Percentiles rank a stretch among this genome's conserved stretches.
Evolutionary conservation across 2,329 filamentous ascomycete species (phyloP).

Genomic region (Fusarium sp.): DNA sequence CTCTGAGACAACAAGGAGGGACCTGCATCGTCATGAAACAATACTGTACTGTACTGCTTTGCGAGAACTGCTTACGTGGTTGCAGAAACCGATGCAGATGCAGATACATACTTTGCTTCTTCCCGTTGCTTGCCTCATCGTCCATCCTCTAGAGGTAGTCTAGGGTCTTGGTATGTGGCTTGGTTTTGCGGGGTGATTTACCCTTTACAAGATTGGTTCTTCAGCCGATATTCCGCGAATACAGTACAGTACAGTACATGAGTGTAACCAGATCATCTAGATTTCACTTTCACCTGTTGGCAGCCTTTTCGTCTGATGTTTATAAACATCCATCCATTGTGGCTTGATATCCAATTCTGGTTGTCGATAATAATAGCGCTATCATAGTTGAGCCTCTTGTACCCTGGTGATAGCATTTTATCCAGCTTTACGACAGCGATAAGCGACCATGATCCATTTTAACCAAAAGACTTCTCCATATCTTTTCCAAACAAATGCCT

Average conservation of each 20-base stretch:
- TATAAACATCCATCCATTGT: neutral
- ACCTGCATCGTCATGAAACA: slow-evolving; percentile 33
- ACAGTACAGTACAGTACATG: neutral
- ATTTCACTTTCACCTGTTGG: neutral
- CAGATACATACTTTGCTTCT: slow-evolving; percentile 30
- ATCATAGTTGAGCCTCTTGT: neutral
- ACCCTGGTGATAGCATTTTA: neutral
- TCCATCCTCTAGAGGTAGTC: neutral
- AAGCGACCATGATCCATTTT: slow-evolving; percentile 27
- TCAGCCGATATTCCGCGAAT: slow-evolving; percentile 5
- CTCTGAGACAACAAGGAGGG: slow-evolving; percentile 3
- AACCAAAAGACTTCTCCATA: slow-evolving; percentile 4
- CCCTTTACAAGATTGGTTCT: slow-evolving; percentile 19
- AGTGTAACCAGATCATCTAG: neutral
- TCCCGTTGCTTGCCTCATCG: slow-evolving; percentile 5
- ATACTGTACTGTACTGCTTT: slow-evolving; percentile 2
- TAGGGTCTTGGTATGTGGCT: slow-evolving; percentile 1
- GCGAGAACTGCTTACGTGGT: slow-evolving; percentile 25
- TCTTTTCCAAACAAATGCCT: neutral
- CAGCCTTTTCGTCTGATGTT: neutral
- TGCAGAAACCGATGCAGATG: slow-evolving; percentile 1
- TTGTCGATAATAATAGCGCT: slow-evolving; percentile 1
- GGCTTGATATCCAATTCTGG: neutral
- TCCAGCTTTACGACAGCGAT: slow-evolving; percentile 17
- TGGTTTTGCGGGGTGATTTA: slow-evolving; percentile 35